Conservation (phyloP, 129 eudicot genomes). For the carrot (Daucus carota) region DH1_v3.0 NC_030385.2:453001-453500, state of each 20-base stretch:
- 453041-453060: too few relatives aligned
- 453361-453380: not conserved
- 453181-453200: too few relatives aligned
- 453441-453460: not conserved
- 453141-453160: too few relatives aligned
- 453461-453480: not conserved
- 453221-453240: too few relatives aligned
- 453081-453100: too few relatives aligned
- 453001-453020: too few relatives aligned
- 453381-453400: not conserved
- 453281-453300: not conserved
- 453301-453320: constrained; percentile 9
- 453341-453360: constrained; percentile 46
- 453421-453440: not conserved
- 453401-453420: not conserved
- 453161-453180: too few relatives aligned
- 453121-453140: too few relatives aligned
- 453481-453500: not conserved
- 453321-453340: constrained; percentile 8
- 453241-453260: not conserved
- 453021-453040: too few relatives aligned
- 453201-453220: too few relatives aligned
- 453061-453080: too few relatives aligned
- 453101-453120: too few relatives aligned
- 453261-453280: not conserved